Base-by-base conservation (phyloP, 345 rosid genomes). In the Rhizophora apiculata region DNA sequence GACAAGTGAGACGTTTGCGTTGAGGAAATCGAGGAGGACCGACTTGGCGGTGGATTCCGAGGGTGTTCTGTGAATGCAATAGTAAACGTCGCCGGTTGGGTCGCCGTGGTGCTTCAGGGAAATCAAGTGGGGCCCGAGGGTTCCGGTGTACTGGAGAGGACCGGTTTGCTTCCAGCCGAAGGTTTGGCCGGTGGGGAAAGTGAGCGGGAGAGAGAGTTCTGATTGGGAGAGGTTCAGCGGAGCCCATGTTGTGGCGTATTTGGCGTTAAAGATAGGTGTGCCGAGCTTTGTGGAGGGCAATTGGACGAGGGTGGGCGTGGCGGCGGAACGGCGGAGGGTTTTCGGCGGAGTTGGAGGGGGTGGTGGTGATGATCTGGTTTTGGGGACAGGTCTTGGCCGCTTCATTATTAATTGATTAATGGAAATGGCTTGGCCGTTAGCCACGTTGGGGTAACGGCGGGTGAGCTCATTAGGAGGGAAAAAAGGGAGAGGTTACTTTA, bases 151-250 rank as follows among this genome's bases (percentile, higher is more conserved):
- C 51, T 87, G 97, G 65, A 83, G 71, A 2, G 78, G 84, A 4
- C 85, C 96, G 27, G 97, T 91, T 66, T 89, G 83, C 55, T 87
- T 93, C 98, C 98, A 91, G 65, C 91, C 89, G 88, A 93, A 93
- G 74, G 98, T 93, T 77, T 93, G 98, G 76, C 97, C 98, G 10
- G 96, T 93, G 65, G 97, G 96, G 79, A 93, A 88, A 18, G 97
- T 94, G 76, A 89, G 88, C 20, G 97, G 82, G 22, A 94, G 74
- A 6, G 83, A 84, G 73, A 89, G 96, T 70, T 94, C 95, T 4
- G 90, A 72, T 29, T 64, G 86, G 75, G 72, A 48, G 68, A 91
- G 86, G 71, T 85, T 70, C 30, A 94, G 85, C 8, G 93, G 83
- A 63, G 69, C 57, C 98, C 96, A 91, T 18, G 71, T 43, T 13